A percentile compares a stretch with the other conserved stretches of the same genome.
Evolutionary conservation across 306 rosid genomes (phyloP).

Genomic region (Lablab purpureus): DNA sequence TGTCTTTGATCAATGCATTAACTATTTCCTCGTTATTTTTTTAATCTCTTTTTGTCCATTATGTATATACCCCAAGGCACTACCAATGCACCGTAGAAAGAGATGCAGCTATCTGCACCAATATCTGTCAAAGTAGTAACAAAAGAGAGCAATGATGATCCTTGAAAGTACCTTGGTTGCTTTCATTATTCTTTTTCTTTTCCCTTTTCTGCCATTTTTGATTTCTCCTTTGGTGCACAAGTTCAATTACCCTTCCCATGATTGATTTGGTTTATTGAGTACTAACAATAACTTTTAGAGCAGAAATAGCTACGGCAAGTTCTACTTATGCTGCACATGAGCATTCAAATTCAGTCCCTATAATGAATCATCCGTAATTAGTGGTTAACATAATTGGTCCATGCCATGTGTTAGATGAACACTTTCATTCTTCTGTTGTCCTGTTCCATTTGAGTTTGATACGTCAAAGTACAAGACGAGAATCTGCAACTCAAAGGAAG

Average conservation of each 20-base stretch:
- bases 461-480: constrained; percentile 34
- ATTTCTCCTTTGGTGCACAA: constrained; percentile 27
- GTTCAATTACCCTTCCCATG: constrained; percentile 40
- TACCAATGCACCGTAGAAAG: constrained; percentile 25
- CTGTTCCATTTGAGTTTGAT: constrained; percentile 60
- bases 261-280: constrained; percentile 12
- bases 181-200: constrained; percentile 48
- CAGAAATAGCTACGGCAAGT: neutral
- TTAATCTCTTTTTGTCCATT: neutral
- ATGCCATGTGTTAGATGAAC: constrained; percentile 48
- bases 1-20: neutral
- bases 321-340: constrained; percentile 27
- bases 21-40: neutral
- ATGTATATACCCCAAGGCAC: constrained; percentile 32
- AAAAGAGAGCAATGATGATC: constrained; percentile 59
- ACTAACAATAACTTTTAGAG: neutral
- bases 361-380: constrained; percentile 45
- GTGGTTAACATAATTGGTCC: constrained; percentile 53
- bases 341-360: constrained; percentile 42
- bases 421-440: constrained; percentile 50
- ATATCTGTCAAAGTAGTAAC: constrained; percentile 47
- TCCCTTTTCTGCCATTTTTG: constrained; percentile 33
- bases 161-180: constrained; percentile 53
- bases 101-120: constrained; percentile 24
- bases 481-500: constrained; percentile 53